Evolutionary conservation across 352 stramenopile species (phyloP), one percentile per base, ranked within the genome.

Genomic region (Discostella stelligera): DNA sequence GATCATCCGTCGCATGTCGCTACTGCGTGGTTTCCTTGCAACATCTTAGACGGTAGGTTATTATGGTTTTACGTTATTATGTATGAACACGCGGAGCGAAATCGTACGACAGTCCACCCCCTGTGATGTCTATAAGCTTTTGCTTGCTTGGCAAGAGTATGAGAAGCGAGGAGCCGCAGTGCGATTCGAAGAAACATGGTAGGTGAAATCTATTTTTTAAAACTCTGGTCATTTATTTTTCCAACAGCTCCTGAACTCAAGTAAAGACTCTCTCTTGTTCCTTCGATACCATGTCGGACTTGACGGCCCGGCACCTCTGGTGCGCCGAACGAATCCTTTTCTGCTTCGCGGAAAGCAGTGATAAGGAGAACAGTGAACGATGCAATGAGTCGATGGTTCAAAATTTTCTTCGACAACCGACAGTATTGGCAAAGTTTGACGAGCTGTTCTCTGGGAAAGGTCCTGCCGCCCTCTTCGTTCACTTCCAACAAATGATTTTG

Each of bases 361-460:
- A 77, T 58, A 77, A 85, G 30, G 78, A 85, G 11, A 81, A 81
- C 25, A 70, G 72, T 59, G 74, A 82, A 21, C 32, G 59, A 48
- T 71, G 85, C 14, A 77, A 89, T 30, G 71, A 86, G 49, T 65
- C 76, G 13, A 77, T 65, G 27, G 66, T 89, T 20, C 65, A 86
- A 41, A 56, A 70, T 5, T 89, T 89, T 32, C 54, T 89, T 25
- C 65, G 80, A n/a, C 80, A 89, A 60, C 70, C 76, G 18, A 82
- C 86, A 52, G 73, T 86, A 20, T 59, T 86, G 32, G 55, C 54
- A 13, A 83, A 80, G 65, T 87, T 89, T 66, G 85, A 84, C 71
- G 79, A 82, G 60, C 65, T 89, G 9, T 89, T 89, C 69, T 77
- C 72, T 39, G 83, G 80, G 1, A 54, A 81, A 10, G 83, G 83